phyloP scores from a whole-genome alignment of 2,329 filamentous ascomycete genomes.

The Neofusicoccum parvum region DNA sequence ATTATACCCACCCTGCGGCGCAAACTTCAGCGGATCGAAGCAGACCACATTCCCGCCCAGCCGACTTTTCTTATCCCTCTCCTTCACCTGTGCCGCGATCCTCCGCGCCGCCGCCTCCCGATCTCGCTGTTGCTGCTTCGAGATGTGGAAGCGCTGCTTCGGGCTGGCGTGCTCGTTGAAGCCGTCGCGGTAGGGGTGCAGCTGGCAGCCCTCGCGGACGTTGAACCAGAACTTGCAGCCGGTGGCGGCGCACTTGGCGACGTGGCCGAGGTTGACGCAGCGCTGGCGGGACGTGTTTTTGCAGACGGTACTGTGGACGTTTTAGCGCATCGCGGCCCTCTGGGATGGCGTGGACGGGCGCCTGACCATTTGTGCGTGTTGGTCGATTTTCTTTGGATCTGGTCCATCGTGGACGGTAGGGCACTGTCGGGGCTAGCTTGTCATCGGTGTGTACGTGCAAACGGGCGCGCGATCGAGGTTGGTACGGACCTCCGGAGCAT shows the following conservation, averaged over 20 bases:
- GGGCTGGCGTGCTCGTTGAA: background rate
- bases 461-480: too few relatives aligned
- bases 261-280: background rate
- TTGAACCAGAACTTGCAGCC: constrained; percentile 12
- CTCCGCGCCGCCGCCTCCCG: background rate
- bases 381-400: background rate
- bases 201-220: background rate
- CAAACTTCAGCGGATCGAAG: background rate
- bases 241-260: background rate
- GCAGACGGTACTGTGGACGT: background rate
- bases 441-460: background rate
- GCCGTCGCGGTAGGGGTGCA: background rate
- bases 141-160: background rate
- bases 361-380: background rate
- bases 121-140: background rate
- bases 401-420: background rate
- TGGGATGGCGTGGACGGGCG: background rate
- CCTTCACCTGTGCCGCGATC: too few relatives aligned
- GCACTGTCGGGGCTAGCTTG: background rate
- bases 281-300: background rate
- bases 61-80: too few relatives aligned
- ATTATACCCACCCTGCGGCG: background rate
- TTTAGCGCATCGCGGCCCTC: too few relatives aligned
- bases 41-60: background rate
- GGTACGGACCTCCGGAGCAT: too few relatives aligned